Percentiles rank a stretch among this genome's conserved stretches.
phyloP scores from a whole-genome alignment of 768 basidiomycete species.

The Neoboletus subvelutipes region DNA sequence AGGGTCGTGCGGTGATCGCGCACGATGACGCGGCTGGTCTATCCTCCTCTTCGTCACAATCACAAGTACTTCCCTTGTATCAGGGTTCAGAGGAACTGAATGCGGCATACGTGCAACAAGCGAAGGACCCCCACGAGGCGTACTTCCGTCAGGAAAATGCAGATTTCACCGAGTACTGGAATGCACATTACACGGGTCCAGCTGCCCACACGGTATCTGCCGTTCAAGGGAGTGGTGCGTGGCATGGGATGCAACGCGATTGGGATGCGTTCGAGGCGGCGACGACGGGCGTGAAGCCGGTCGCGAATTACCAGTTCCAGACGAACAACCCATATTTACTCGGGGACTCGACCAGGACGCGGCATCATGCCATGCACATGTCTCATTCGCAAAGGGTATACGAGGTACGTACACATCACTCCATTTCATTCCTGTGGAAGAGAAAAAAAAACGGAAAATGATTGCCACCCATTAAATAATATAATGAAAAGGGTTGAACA shows the following conservation, averaged over 20 bases:
- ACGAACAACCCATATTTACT: conserved; percentile 74
- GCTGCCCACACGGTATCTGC: conserved; percentile 10
- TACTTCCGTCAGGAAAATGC: conserved; percentile 71
- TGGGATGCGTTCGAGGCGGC: conserved; percentile 87
- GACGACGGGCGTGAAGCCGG: conserved; percentile 55
- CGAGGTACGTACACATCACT: conserved; percentile 38
- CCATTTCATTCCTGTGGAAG: conserved; percentile 11
- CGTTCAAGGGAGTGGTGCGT: conserved; percentile 37
- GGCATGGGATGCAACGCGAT: conserved; percentile 68
- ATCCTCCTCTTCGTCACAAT: conserved; percentile 8
- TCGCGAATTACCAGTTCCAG: conserved; percentile 70
- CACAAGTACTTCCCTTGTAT: conserved; percentile 11
- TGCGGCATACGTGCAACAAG: conserved; percentile 19
- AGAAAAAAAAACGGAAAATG: conserved; percentile 6
- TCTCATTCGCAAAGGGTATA: conserved; percentile 29
- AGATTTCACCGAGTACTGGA: conserved; percentile 65
- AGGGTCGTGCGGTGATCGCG: conserved; percentile 48
- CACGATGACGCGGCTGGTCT: conserved; percentile 2
- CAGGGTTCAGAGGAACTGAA: conserved; percentile 22
- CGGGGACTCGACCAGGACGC: conserved; percentile 52
- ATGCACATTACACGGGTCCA: conserved; percentile 36
- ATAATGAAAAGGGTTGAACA: not conserved
- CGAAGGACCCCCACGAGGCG: conserved; percentile 53
- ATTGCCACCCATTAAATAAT: not conserved
- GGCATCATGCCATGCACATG: conserved; percentile 44